These are phyloP conservation scores for Beauveria sp. DNA, from an alignment of 2,329 filamentous ascomycete species.

Conservation along the genomic window DNA sequence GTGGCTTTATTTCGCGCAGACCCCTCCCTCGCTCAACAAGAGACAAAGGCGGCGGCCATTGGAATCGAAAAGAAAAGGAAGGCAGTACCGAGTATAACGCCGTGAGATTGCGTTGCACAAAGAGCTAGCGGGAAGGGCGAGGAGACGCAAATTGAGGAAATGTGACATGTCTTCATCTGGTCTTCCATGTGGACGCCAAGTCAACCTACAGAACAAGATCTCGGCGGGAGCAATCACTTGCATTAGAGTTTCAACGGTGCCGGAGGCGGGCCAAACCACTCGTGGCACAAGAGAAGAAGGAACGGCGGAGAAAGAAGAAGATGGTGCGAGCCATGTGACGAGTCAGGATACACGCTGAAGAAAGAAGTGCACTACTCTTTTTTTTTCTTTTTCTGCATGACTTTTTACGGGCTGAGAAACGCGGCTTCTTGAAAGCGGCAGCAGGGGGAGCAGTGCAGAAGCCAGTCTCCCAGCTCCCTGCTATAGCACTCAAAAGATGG, in stretches of 20 bases:
- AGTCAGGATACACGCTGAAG: background rate
- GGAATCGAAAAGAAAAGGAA: background rate
- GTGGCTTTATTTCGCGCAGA: background rate
- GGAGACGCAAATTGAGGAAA: background rate
- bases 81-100: background rate
- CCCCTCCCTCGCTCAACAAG: background rate
- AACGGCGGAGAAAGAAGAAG: background rate
- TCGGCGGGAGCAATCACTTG: background rate
- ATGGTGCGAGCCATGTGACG: background rate
- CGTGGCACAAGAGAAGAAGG: background rate
- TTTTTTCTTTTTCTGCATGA: background rate
- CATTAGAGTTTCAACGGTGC: background rate
- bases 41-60: background rate
- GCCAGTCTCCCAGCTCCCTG: conserved; percentile 4
- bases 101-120: background rate
- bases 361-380: background rate
- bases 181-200: background rate
- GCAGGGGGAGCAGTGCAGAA: background rate
- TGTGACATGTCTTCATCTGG: conserved; percentile 6
- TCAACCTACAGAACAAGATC: conserved; percentile 2
- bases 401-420: background rate
- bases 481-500: conserved; percentile 4
- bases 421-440: background rate
- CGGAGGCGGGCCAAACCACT: background rate
- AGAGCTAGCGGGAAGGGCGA: background rate